phyloP scores from a whole-genome alignment of 345 rosid species.

The Rhizophora apiculata region DNA sequence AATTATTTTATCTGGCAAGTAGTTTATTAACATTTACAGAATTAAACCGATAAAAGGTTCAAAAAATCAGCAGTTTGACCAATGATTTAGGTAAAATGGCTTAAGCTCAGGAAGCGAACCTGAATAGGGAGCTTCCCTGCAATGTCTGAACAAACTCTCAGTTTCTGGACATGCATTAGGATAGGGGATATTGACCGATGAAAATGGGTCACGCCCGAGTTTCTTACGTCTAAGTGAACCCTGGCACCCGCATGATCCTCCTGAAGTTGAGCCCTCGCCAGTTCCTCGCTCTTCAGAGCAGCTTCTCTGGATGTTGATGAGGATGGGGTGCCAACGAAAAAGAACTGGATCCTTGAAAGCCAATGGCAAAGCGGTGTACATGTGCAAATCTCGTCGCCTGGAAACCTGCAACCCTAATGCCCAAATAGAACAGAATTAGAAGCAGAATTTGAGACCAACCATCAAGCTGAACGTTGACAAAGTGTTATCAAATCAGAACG shows the following conservation, averaged over 20 bases:
- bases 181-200: constrained; percentile 77
- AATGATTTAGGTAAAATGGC: not conserved
- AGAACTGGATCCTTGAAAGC: constrained; percentile 74
- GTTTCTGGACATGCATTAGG: constrained; percentile 89
- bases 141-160: constrained; percentile 64
- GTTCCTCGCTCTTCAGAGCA: constrained; percentile 79
- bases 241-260: constrained; percentile 76
- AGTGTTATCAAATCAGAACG: no score
- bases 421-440: not conserved
- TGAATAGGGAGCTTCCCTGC: constrained; percentile 65
- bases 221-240: constrained; percentile 78
- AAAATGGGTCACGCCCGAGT: constrained; percentile 77
- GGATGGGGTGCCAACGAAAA: constrained; percentile 66
- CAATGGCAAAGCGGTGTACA: constrained; percentile 64
- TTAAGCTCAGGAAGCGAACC: constrained; percentile 73
- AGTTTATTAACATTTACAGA: no score
- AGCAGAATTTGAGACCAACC: not conserved
- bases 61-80: not conserved
- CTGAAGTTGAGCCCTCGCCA: constrained; percentile 70
- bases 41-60: no score
- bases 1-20: no score
- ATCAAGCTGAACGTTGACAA: not conserved
- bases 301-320: constrained; percentile 53
- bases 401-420: constrained; percentile 52
- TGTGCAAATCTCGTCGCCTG: constrained; percentile 72